phyloP scores from a whole-genome alignment of 805 yeast genomes.

The Cephaloascus fragrans region DNA sequence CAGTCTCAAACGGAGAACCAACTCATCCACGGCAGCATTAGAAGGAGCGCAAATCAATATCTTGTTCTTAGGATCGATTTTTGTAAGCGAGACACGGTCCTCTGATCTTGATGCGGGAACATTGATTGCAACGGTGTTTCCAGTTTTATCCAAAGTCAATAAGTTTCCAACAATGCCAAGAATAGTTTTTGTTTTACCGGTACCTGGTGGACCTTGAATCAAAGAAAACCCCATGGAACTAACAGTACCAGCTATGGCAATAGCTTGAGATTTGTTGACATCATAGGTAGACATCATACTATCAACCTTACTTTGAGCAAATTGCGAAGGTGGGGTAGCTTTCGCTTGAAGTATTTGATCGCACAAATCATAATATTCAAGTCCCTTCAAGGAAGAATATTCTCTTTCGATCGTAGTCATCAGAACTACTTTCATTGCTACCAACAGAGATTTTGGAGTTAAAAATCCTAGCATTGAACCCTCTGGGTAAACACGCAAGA shows the following conservation, averaged over 20 bases:
- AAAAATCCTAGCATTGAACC: constrained; percentile 43
- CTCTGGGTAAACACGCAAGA: constrained; percentile 54
- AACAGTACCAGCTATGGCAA: constrained; percentile 71
- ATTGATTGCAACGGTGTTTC: constrained; percentile 13
- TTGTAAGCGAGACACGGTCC: constrained; percentile 5
- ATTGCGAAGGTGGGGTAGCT: constrained; percentile 35
- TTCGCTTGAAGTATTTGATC: constrained; percentile 55
- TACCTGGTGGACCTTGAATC: constrained; percentile 99
- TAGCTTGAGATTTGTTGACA: constrained; percentile 85
- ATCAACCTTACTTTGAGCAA: constrained; percentile 22
- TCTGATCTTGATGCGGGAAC: constrained; percentile 20
- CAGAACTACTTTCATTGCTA: constrained; percentile 69
- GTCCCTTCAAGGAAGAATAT: constrained; percentile 70
- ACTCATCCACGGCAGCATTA: constrained; percentile 97
- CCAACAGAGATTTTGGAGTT: constrained; percentile 53
- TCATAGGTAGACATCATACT: constrained; percentile 38
- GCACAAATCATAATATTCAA: constrained; percentile 73
- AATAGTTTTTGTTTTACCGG: constrained; percentile 97
- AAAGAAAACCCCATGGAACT: constrained; percentile 68
- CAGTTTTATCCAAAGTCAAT: constrained; percentile 24
- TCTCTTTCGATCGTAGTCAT: constrained; percentile 93
- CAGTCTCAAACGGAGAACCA: constrained; percentile 67
- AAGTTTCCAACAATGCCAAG: constrained; percentile 81
- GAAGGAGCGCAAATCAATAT: constrained; percentile 94
- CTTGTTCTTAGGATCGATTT: constrained; percentile 30